Evolutionary conservation across 331 rosid genomes (phyloP), one percentile per base, ranked within the genome.

Genomic region (Acacia pycnantha): DNA sequence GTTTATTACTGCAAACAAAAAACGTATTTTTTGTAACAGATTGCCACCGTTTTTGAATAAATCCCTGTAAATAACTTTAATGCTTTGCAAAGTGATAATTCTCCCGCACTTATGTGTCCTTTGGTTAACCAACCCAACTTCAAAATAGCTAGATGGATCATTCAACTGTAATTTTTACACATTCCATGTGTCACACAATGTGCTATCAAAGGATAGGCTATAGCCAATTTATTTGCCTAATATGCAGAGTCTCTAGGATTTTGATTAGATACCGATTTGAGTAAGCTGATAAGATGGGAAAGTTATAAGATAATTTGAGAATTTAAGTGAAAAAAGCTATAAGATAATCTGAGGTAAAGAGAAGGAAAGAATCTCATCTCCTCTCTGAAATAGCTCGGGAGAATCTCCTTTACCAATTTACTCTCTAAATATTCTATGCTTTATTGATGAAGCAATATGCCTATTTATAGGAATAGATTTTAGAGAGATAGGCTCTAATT

Each of bases 231-330:
- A 35, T 59, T 19, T 24, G 16, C 46, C 37, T 80, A 58, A 51
- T 76, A 73, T 83, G 47, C 65, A 50, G 67, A 50, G 61, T 29
- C 46, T 73, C 16, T 77, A 77, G 71, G 79, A 56, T 53, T 33
- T 33, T 35, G 40, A 35, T 35, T 2, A 35, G 40, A 35, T 35
- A 35, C 7, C 0, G 40, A 35, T 35, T 35, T 5, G 6, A 35
- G 7, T 5, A 35, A 35, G 7, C 40, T 35, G 40, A 35, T 35
- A 35, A 35, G 40, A 35, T 35, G 40, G 5, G 40, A 35, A 35
- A 35, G 40, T 35, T 35, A 5, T 35, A 4, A 35, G 40, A 35
- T 35, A 35, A 35, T 35, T 35, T 35, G 40, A 35, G 40, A 35
- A 35, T 5, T 35, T 35, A 35, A 35, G 40, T 35, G 5, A 3